phyloP scores from a whole-genome alignment of 164 flowering plant genomes.

The Magnolia officinalis region DNA sequence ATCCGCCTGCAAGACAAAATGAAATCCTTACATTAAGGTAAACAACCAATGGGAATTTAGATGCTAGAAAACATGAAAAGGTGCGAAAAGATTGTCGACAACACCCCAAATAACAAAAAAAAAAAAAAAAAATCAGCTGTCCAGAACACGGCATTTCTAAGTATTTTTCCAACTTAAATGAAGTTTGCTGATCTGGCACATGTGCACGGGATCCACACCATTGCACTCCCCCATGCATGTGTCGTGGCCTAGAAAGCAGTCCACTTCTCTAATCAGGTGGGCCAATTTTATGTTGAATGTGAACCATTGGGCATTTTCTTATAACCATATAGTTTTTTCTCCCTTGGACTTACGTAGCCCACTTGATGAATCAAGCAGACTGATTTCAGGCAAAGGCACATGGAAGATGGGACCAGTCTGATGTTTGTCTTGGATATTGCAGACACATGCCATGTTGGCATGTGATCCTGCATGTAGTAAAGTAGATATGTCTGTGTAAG shows the following conservation, averaged over 20 bases:
- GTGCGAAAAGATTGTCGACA: background rate
- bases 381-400: background rate
- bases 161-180: background rate
- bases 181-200: background rate
- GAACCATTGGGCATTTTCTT: background rate
- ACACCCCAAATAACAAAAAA: background rate
- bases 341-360: background rate
- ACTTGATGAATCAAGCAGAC: background rate
- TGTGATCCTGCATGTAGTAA: background rate
- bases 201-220: background rate
- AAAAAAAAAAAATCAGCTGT: background rate
- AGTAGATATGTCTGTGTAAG: background rate
- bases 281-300: background rate
- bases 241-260: too few relatives aligned
- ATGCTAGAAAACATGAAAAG: background rate
- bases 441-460: background rate
- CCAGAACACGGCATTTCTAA: too few relatives aligned
- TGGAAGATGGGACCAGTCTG: background rate
- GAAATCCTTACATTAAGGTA: background rate
- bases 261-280: too few relatives aligned
- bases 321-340: too few relatives aligned
- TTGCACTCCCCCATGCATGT: background rate
- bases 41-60: background rate
- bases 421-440: background rate
- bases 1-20: slow-evolving; percentile 44